Conservation (phyloP, 139 green algal species). For the Chlamydomonas asymmetrica region DNA sequence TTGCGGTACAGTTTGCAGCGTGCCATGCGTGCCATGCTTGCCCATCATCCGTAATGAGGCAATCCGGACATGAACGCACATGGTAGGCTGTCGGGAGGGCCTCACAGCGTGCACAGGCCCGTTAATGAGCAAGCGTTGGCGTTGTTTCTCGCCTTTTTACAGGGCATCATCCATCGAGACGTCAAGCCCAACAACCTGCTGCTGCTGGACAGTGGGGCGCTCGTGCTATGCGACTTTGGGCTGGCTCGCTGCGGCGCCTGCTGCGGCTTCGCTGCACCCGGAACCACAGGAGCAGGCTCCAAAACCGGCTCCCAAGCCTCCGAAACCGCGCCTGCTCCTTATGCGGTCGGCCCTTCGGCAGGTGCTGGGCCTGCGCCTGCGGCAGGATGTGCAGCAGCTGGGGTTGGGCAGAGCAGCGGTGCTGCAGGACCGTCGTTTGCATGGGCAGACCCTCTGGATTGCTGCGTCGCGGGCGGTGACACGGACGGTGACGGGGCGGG, state of each 20-base stretch:
- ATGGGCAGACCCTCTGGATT: too few species aligned
- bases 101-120: not conserved
- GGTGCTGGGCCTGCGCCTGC: not conserved
- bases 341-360: not conserved
- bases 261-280: not conserved
- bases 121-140: not conserved
- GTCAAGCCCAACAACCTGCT: conserved; percentile 93
- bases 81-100: not conserved
- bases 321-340: not conserved
- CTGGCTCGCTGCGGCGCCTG: conserved; percentile 69
- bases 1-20: too few species aligned
- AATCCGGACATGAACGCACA: not conserved
- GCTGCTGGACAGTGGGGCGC: conserved; percentile 35
- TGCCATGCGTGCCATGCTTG: not conserved
- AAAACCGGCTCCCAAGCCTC: too few species aligned
- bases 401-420: not conserved
- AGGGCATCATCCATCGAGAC: conserved; percentile 74
- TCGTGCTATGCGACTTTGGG: conserved; percentile 87
- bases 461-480: too few species aligned
- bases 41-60: not conserved
- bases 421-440: not conserved
- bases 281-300: not conserved
- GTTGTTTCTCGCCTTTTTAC: not conserved
- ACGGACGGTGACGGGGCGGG: too few species aligned
- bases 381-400: conserved; percentile 7